Evolutionary conservation across 1,284 basidiomycete species (phyloP).

Genomic region (Cryptococcus neoformans): DNA sequence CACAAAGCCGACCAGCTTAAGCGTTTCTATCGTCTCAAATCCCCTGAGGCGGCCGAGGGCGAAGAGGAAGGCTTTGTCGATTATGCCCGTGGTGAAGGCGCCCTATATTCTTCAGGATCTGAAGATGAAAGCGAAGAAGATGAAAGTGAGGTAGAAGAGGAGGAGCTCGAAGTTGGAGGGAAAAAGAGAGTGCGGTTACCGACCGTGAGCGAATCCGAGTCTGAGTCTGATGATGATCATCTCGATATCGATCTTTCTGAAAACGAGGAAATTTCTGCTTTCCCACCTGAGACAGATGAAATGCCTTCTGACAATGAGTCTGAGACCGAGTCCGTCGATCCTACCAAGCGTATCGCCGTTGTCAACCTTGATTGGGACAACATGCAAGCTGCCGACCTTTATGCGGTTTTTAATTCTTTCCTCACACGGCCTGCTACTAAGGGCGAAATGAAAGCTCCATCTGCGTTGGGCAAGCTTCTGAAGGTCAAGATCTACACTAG

Average conservation of each 20-base stretch:
- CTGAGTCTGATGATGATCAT: constrained; percentile 46
- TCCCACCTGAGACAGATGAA: constrained; percentile 35
- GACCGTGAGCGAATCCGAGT: constrained; percentile 36
- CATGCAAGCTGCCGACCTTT: constrained; percentile 84
- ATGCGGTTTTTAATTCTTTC: constrained; percentile 88
- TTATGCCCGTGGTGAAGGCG: constrained; percentile 83
- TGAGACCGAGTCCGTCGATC: constrained; percentile 36
- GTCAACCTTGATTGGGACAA: constrained; percentile 99
- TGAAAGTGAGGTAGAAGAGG: constrained; percentile 44
- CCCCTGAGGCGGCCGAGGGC: constrained; percentile 48
- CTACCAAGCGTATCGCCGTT: constrained; percentile 74
- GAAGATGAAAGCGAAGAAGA: constrained; percentile 62
- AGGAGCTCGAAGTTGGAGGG: constrained; percentile 53
- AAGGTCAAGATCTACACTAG: constrained; percentile 85
- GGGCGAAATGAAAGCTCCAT: constrained; percentile 7
- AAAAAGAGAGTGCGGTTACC: constrained; percentile 22
- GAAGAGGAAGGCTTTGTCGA: constrained; percentile 55
- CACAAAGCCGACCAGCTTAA: constrained; percentile 72
- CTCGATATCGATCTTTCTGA: constrained; percentile 59
- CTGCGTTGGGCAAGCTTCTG: constrained; percentile 59
- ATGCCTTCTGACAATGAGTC: constrained; percentile 34
- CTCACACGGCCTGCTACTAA: constrained; percentile 49
- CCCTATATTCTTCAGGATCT: constrained; percentile 74
- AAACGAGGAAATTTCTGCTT: constrained; percentile 62
- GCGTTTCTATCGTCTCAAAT: constrained; percentile 71